Conservation (phyloP, 257 asterid genomes). For the Cruciata laevipes region DNA sequence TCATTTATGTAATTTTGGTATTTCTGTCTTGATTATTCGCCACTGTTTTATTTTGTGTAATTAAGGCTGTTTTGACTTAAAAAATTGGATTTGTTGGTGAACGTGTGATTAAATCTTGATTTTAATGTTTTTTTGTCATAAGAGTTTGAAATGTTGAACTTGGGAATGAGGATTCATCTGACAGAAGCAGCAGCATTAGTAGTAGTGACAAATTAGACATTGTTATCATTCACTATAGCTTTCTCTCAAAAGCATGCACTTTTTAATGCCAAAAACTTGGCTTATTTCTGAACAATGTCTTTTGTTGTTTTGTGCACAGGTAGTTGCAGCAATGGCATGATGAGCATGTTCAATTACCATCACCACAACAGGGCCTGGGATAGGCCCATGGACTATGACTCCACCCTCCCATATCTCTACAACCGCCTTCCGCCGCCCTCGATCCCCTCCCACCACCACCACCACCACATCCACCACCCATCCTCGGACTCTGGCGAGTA, state of each 20-base stretch:
- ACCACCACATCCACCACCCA: slow-evolving; percentile 17
- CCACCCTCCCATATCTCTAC: slow-evolving; percentile 15
- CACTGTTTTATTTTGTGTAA: background rate
- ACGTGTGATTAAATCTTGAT: background rate
- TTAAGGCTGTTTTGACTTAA: too few relatives aligned
- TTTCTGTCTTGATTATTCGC: background rate
- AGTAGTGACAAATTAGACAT: background rate
- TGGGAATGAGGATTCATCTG: background rate
- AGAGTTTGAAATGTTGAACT: background rate
- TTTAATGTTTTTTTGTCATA: background rate
- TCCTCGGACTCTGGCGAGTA: slow-evolving; percentile 18
- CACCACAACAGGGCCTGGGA: slow-evolving; percentile 33
- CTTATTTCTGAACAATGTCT: background rate
- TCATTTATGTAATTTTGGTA: background rate
- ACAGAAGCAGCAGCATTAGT: background rate
- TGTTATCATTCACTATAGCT: background rate
- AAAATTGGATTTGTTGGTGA: background rate
- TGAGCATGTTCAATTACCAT: slow-evolving; percentile 32
- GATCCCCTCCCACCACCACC: background rate
- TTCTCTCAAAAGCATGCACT: slow-evolving; percentile 9
- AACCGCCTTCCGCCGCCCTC: slow-evolving; percentile 2
- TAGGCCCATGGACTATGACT: slow-evolving; percentile 22
- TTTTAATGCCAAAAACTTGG: background rate
- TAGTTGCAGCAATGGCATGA: slow-evolving; percentile 42
- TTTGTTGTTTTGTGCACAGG: slow-evolving; percentile 32